Conservation (phyloP, 306 rosid genomes). For the Cicer pinnatifidum region DNA sequence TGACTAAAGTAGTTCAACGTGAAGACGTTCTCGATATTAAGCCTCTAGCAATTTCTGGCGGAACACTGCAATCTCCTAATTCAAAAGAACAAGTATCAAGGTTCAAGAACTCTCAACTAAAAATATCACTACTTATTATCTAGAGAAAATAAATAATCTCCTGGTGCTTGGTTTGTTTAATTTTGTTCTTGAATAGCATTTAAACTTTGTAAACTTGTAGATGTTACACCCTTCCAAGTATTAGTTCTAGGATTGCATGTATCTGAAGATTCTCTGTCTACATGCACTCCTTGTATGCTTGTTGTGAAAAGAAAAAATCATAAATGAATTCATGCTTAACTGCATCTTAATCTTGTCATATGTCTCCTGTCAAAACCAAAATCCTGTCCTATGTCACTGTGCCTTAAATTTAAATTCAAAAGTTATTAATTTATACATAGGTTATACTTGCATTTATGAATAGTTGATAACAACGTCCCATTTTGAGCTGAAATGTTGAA, state of each 20-base stretch:
- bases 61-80: constrained; percentile 52
- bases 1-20: constrained; percentile 50
- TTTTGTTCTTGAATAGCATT: constrained; percentile 32
- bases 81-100: constrained; percentile 75
- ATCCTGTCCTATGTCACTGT: neutral
- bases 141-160: constrained; percentile 24
- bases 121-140: constrained; percentile 29
- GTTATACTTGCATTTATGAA: constrained; percentile 24
- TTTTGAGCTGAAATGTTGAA: constrained; percentile 39
- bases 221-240: constrained; percentile 29
- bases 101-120: constrained; percentile 49
- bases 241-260: constrained; percentile 25
- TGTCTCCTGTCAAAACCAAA: neutral
- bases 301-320: constrained; percentile 16
- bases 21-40: constrained; percentile 63
- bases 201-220: constrained; percentile 27
- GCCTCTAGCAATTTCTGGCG: constrained; percentile 65
- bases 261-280: no score
- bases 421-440: constrained; percentile 4
- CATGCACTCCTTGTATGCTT: constrained; percentile 10
- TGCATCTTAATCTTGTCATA: constrained; percentile 1
- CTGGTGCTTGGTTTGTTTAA: constrained; percentile 26
- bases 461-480: constrained; percentile 31
- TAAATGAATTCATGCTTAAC: constrained; percentile 22
- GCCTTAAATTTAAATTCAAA: constrained; percentile 19